Evolutionary conservation across 163 green algal genomes (phyloP).

Genomic region (Coccomyxa subellipsoidea): DNA sequence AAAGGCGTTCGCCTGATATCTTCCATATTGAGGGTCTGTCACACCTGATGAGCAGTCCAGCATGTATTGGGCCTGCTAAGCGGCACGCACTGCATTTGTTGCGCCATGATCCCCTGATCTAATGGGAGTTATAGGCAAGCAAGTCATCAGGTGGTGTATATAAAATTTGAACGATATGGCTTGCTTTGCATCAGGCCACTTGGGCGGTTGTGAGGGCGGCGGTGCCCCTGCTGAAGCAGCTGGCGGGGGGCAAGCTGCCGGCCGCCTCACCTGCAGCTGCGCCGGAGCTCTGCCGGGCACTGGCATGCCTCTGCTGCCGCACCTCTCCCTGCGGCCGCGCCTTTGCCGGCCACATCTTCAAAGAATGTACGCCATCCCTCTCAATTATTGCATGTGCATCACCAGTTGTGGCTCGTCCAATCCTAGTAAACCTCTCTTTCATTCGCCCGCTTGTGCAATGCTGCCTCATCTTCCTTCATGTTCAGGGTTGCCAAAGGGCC

Average conservation of each 20-base stretch:
- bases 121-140: too few relatives aligned
- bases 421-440: too few relatives aligned
- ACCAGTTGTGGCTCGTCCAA: too few relatives aligned
- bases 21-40: neutral
- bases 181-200: neutral
- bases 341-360: conserved; percentile 3
- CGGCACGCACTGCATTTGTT: too few relatives aligned
- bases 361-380: neutral
- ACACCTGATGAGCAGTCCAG: neutral
- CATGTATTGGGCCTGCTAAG: too few relatives aligned
- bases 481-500: too few relatives aligned
- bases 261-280: neutral
- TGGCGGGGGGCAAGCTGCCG: neutral
- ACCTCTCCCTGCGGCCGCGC: neutral
- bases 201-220: conserved; percentile 5
- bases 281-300: neutral
- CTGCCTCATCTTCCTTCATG: too few relatives aligned
- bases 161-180: neutral
- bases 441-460: too few relatives aligned
- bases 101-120: too few relatives aligned
- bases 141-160: too few relatives aligned
- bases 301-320: neutral
- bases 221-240: conserved; percentile 2
- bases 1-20: neutral
- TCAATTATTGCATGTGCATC: too few relatives aligned